Base-by-base conservation (phyloP, 2,329 filamentous ascomycete species). In the Fusarium pseudoanthophilum region DNA sequence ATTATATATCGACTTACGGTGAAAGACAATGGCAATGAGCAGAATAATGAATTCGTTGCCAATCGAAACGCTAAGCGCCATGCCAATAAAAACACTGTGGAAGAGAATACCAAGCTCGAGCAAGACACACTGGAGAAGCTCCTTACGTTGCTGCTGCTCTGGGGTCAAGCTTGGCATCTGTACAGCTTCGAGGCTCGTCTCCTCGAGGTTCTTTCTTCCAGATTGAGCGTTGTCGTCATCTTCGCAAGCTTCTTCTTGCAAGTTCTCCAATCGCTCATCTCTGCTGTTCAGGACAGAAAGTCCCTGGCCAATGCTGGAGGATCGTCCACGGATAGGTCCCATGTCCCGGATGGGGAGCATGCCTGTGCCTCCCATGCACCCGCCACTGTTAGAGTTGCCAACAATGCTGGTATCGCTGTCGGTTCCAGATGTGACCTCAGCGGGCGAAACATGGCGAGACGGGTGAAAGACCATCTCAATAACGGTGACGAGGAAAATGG, bases 41-140 rank as follows among this genome's bases (percentile, higher is more conserved):
- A 95, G 90, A n/a, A 95, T 91, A 60, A 93, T 86, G 77, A 95
- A 95, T 9, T 92, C 89, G 14, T 91, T 90, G 2, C 93, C 93
- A 2, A 92, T 92, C 7, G 93, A 91, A 13, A 95, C 93, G 37
- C 92, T 93, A 46, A 95, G 86, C 7, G 93, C 92, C 92, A 95
- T 95, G 69, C 93, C 93, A 74, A 95, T 95, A 78, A 95, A 95
- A 69, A 95, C 86, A 78, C 90, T 93, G 75, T 83, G 81, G 61
- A 83, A 83, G 49, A 83, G 75, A 73, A 95, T 95, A 34, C 93
- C 93, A 34, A 92, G 91, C 83, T 95, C 93, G 21, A 95, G 87
- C 62, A 95, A 86, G 65, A 95, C 86, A 73, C 92, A 95, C 81
- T 95, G 93, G 16, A 95, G 84, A 74, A 94, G 88, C 75, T 92